A percentile compares a stretch with the other conserved stretches of the same genome.
Evolutionary conservation across 1,139 yeast genomes (phyloP).

Genomic region (Lodderomyces oxycetoniae): DNA sequence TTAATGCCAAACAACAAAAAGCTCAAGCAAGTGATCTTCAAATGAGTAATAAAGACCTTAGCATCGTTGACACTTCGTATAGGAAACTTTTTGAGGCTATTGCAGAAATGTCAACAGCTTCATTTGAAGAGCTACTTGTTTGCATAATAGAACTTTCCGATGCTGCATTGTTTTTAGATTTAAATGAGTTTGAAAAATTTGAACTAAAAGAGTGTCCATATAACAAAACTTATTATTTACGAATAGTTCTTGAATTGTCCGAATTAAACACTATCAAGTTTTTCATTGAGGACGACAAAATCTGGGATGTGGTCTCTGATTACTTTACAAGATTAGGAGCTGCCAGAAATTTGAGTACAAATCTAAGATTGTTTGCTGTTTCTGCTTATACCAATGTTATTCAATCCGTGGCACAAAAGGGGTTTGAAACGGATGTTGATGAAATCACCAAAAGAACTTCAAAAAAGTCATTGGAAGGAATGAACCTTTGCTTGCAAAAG

Average conservation of each 20-base stretch:
- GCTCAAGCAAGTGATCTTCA: slow-evolving; percentile 17
- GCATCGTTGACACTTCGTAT: slow-evolving; percentile 51
- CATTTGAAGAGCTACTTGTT: slow-evolving; percentile 44
- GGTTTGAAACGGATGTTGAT: slow-evolving; percentile 30
- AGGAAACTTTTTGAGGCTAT: slow-evolving; percentile 62
- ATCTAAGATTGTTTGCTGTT: slow-evolving; percentile 44
- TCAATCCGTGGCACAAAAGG: slow-evolving; percentile 42
- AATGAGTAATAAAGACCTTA: slow-evolving; percentile 41
- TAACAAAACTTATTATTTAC: slow-evolving; percentile 39
- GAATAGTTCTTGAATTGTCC: slow-evolving; percentile 41
- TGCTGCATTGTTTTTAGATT: slow-evolving; percentile 14
- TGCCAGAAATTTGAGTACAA: slow-evolving; percentile 37
- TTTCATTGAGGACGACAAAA: slow-evolving; percentile 30
- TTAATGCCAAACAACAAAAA: slow-evolving; percentile 2
- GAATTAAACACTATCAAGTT: slow-evolving; percentile 49
- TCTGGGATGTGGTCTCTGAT: slow-evolving; percentile 44
- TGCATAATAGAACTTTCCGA: slow-evolving; percentile 45
- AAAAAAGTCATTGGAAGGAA: slow-evolving; percentile 31
- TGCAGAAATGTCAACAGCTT: slow-evolving; percentile 43
- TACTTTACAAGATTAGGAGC: slow-evolving; percentile 38
- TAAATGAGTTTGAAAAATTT: slow-evolving; percentile 8
- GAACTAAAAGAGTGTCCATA: slow-evolving; percentile 29
- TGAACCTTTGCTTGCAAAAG: slow-evolving; percentile 28
- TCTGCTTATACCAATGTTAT: slow-evolving; percentile 48
- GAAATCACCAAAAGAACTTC: slow-evolving; percentile 26